These are phyloP conservation scores for Boletus insuetus DNA, from an alignment of 768 basidiomycete genomes.

Conservation along the genomic window DNA sequence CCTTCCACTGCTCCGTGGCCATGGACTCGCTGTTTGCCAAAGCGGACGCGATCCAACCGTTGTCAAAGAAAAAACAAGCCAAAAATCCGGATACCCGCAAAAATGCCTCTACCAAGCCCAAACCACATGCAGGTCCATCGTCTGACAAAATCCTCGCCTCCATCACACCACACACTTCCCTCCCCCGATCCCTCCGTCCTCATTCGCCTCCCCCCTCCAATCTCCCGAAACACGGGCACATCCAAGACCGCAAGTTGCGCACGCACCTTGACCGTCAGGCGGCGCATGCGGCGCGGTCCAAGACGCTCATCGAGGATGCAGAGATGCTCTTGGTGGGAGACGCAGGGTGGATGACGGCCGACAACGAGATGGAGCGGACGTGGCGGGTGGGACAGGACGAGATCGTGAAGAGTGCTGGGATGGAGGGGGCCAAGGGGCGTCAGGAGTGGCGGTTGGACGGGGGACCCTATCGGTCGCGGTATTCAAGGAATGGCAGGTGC, in stretches of 20 bases:
- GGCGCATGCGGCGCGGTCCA: constrained; percentile 57
- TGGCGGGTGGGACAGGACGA: constrained; percentile 87
- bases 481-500: constrained; percentile 89
- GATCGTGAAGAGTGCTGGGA: constrained; percentile 60
- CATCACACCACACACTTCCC: constrained; percentile 52
- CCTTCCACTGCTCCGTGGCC: background rate
- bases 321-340: constrained; percentile 70
- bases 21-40: constrained; percentile 74
- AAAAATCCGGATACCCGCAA: constrained; percentile 24
- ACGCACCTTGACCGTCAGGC: constrained; percentile 62
- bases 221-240: constrained; percentile 52
- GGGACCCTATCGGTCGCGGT: constrained; percentile 81
- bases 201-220: constrained; percentile 45
- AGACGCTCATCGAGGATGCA: constrained; percentile 64
- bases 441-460: constrained; percentile 81
- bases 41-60: constrained; percentile 55
- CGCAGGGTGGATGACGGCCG: constrained; percentile 69
- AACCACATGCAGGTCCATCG: constrained; percentile 10
- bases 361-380: constrained; percentile 81
- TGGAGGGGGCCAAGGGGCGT: constrained; percentile 73
- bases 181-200: constrained; percentile 68
- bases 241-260: constrained; percentile 76
- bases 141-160: constrained; percentile 57
- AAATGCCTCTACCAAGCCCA: constrained; percentile 9
- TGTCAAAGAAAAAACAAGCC: constrained; percentile 38